Evolutionary conservation across 495 filamentous ascomycete species (phyloP).

Genomic region (Patellaria atrata): DNA sequence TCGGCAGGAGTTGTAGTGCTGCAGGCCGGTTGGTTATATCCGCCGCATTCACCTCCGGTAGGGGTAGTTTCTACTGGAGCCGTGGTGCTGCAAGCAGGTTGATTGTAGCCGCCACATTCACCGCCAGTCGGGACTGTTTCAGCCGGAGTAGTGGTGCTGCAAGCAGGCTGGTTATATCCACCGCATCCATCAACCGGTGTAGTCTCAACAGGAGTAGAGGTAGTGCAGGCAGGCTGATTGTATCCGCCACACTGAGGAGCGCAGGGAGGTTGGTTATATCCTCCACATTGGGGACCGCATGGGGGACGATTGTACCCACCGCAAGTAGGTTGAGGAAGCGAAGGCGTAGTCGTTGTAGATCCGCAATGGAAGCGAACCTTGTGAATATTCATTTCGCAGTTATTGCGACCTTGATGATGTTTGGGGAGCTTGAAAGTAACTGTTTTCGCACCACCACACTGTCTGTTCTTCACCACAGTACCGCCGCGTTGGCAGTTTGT

Average conservation of each 20-base stretch:
- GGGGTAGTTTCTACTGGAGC: neutral
- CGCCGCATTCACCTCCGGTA: slow-evolving; percentile 14
- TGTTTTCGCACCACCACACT: slow-evolving; percentile 79
- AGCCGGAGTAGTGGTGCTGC: neutral
- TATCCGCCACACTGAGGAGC: slow-evolving; percentile 1
- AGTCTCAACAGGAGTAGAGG: neutral
- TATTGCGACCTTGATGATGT: slow-evolving; percentile 25
- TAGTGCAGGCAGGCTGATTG: neutral
- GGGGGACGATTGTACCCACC: too few relatives aligned
- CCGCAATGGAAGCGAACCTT: slow-evolving; percentile 70
- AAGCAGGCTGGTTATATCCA: neutral
- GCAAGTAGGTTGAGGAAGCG: slow-evolving; percentile 14
- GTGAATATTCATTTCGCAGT: slow-evolving; percentile 61
- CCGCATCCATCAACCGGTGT: neutral
- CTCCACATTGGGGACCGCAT: too few relatives aligned
- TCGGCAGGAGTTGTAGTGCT: slow-evolving; percentile 5
- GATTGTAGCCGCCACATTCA: neutral
- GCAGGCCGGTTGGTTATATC: too few relatives aligned
- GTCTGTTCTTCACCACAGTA: slow-evolving; percentile 57
- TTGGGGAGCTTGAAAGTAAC: slow-evolving; percentile 64
- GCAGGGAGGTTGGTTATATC: neutral
- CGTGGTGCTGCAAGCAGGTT: slow-evolving; percentile 1
- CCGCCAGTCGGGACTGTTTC: neutral
- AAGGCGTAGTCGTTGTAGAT: slow-evolving; percentile 28
- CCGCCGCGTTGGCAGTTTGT: slow-evolving; percentile 47